A percentile compares a stretch with the other conserved stretches of the same genome.
These are phyloP conservation scores for Kwoniella pini DNA, from an alignment of 768 basidiomycete genomes.

Conservation along the genomic window DNA sequence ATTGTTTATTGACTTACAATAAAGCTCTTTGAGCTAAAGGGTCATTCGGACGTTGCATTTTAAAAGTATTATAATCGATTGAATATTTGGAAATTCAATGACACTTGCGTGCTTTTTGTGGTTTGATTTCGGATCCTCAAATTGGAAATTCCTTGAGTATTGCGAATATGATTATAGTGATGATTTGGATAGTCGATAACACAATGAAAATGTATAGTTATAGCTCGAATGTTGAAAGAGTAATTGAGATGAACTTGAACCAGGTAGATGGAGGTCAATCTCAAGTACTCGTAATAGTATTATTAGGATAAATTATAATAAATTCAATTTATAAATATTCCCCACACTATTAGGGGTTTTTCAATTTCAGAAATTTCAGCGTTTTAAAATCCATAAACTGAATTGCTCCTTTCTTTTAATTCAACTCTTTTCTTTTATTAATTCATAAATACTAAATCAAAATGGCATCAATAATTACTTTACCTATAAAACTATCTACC, in stretches of 20 bases:
- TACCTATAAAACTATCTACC: conserved; percentile 58
- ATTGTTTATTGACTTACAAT: conserved; percentile 37
- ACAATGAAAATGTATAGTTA: no score
- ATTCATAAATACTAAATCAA: no score
- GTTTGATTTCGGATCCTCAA: no score
- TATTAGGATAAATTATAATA: conserved; percentile 27
- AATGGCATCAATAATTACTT: conserved; percentile 53
- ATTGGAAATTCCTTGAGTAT: no score
- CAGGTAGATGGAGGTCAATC: conserved; percentile 6
- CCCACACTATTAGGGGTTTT: not conserved
- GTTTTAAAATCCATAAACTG: not conserved
- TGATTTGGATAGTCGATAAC: no score
- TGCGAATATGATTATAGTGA: no score
- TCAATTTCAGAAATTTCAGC: conserved; percentile 19
- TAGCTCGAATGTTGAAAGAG: no score
- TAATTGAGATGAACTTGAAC: not conserved
- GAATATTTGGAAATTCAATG: no score
- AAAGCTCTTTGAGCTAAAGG: conserved; percentile 48
- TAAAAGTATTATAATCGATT: no score
- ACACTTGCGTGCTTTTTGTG: no score
- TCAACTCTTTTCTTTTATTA: no score
- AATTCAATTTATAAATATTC: conserved; percentile 15
- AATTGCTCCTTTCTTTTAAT: not conserved
- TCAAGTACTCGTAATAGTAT: no score
- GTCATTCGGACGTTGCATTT: conserved; percentile 49